Evolutionary conservation across 139 green algal genomes (phyloP), one percentile per base, ranked within the genome.

Genomic region (Micractinium sp.): DNA sequence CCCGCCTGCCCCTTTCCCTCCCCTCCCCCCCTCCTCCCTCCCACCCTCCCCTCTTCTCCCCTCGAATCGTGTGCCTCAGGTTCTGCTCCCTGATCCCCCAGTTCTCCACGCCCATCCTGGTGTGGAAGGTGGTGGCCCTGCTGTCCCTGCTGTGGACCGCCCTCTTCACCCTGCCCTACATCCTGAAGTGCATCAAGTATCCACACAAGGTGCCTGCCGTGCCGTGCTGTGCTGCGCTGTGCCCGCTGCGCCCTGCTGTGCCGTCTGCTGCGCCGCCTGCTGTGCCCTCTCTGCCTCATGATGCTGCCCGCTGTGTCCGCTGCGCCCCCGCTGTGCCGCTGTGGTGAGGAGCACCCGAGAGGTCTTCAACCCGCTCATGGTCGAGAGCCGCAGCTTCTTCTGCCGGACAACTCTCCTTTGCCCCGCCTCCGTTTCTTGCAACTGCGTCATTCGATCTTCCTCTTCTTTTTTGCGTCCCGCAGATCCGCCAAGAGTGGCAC

Each of bases 171-270:
- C 23, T 88, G 22, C 93, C 92, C 13, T 94, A 93, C 84, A 1
- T 88, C 18, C 3, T 90, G 61, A 95, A 94, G 82, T 71, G 80
- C 16, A n/a, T 92, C 53, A 82, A 89, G 60, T 95, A 95, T 88
- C 93, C 92, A 4, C 71, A 88, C n/a, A 95, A 95, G 88, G 89
- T 91, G 19, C 67, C 47, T 35, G 25, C 4, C 38, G 22, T 31
- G 74, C 33, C 31, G 0, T 60, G 35, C 36, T 20, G 16, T n/a
- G 76, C 76, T 39, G 9, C n/a, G 33, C n/a, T 23, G 14, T 31
- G 36, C 71, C 20, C 33, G 16, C 33, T 27, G 33, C 2, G 31
- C 35, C 13, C 13, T 56, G 74, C 74, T 47, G 15, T 25, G 74
- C 33, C 74, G 15, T 15, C 3, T 33, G 39, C 23, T 41, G 7